A percentile compares a stretch with the other conserved stretches of the same genome.
Evolutionary conservation across 352 stramenopile species (phyloP).

Genomic region (Phytophthora quininea): DNA sequence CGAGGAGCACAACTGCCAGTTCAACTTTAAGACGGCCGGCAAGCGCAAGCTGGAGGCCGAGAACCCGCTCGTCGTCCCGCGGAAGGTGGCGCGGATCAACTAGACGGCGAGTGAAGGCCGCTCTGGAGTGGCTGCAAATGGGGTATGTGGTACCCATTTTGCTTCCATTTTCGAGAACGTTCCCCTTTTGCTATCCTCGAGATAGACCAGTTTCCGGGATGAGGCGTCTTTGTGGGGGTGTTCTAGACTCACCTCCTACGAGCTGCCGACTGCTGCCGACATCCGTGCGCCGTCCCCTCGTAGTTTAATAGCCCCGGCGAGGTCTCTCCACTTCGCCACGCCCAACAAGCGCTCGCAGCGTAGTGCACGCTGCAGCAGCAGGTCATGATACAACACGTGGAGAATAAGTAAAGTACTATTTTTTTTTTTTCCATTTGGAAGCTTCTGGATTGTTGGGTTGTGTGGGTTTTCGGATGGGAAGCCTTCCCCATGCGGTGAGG

Average conservation of each 20-base stretch:
- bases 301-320: constrained; percentile 32
- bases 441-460: constrained; percentile 5
- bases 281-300: background rate
- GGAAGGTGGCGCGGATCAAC: constrained; percentile 89
- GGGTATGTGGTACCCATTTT: background rate
- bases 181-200: constrained; percentile 16
- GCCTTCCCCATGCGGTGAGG: constrained; percentile 1
- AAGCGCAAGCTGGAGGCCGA: constrained; percentile 86
- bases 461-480: constrained; percentile 1
- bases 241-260: background rate
- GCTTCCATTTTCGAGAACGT: background rate
- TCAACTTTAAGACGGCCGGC: constrained; percentile 87
- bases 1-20: constrained; percentile 87
- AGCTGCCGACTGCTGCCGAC: no score
- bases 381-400: constrained; percentile 20
- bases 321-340: background rate
- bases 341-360: constrained; percentile 25
- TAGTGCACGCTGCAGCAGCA: constrained; percentile 40
- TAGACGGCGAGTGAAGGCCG: constrained; percentile 28
- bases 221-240: background rate
- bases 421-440: constrained; percentile 5
- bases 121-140: background rate
- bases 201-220: constrained; percentile 27
- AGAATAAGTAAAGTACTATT: constrained; percentile 42
- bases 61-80: constrained; percentile 80